Conservation (phyloP, 2,329 filamentous ascomycete genomes). For the Hymenotorrendiella dingleyae region DNA sequence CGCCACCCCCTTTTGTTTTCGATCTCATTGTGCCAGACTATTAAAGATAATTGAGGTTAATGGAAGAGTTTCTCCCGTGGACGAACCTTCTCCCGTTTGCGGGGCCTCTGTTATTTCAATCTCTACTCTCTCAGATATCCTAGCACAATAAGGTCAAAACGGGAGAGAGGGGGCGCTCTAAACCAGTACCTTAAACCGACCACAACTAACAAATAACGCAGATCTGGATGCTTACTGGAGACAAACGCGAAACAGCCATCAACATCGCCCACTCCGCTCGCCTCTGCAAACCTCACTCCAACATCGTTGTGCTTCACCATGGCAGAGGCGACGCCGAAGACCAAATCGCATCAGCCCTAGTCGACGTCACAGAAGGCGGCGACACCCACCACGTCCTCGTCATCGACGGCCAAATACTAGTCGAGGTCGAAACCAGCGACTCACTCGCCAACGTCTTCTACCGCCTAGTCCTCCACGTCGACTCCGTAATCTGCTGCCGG, state of each 20-base stretch:
- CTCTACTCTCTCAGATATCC: too few relatives aligned
- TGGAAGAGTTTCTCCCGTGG: too few relatives aligned
- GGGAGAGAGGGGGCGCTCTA: too few relatives aligned
- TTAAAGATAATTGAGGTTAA: too few relatives aligned
- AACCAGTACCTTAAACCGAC: too few relatives aligned
- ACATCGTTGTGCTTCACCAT: constrained; percentile 72
- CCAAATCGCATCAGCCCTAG: constrained; percentile 46
- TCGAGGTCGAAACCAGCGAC: constrained; percentile 62
- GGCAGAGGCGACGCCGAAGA: constrained; percentile 25
- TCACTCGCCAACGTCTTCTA: constrained; percentile 60
- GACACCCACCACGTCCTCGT: constrained; percentile 78
- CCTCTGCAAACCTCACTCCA: constrained; percentile 65
- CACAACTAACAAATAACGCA: too few relatives aligned
- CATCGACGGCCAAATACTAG: constrained; percentile 71
- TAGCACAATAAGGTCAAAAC: too few relatives aligned
- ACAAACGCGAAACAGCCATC: constrained; percentile 87
- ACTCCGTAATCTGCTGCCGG: constrained; percentile 87
- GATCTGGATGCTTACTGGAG: constrained; percentile 93
- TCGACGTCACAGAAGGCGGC: constrained; percentile 49
- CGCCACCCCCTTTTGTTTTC: too few relatives aligned
- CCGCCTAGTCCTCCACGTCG: constrained; percentile 66
- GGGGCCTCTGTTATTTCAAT: too few relatives aligned
- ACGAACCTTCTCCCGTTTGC: too few relatives aligned
- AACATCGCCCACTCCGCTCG: constrained; percentile 85
- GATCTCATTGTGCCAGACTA: too few relatives aligned